A percentile compares a stretch with the other conserved stretches of the same genome.
Evolutionary conservation across 331 rosid genomes (phyloP).

Genomic region (Acacia pycnantha): DNA sequence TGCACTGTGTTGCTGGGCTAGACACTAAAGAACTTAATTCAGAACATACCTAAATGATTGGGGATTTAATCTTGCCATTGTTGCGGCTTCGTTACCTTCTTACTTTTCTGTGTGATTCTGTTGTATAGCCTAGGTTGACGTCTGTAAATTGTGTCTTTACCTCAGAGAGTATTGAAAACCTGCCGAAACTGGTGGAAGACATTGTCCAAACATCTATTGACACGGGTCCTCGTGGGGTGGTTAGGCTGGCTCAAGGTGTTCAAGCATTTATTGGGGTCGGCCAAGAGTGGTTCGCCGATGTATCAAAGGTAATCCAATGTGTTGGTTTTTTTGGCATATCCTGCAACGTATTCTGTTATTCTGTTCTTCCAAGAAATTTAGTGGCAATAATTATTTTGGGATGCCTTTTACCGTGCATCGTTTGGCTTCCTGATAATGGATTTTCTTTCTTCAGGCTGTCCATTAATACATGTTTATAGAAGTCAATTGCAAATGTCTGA

Average conservation of each 20-base stretch:
- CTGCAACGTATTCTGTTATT: background rate
- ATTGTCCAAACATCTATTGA: slow-evolving; percentile 75
- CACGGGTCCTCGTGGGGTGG: slow-evolving; percentile 90
- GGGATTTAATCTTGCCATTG: background rate
- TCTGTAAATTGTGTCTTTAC: slow-evolving; percentile 21
- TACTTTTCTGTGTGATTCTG: background rate
- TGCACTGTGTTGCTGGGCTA: background rate
- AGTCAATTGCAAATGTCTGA: background rate
- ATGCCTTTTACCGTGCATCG: background rate
- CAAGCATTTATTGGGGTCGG: slow-evolving; percentile 91
- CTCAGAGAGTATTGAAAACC: slow-evolving; percentile 62
- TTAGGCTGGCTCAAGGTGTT: slow-evolving; percentile 85
- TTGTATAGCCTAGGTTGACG: slow-evolving; percentile 14
- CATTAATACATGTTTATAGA: background rate
- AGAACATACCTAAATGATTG: background rate
- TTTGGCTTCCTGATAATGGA: background rate
- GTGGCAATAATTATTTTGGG: background rate
- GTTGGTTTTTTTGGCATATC: background rate
- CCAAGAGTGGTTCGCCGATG: slow-evolving; percentile 85
- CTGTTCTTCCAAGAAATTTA: background rate
- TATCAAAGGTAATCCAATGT: slow-evolving; percentile 51
- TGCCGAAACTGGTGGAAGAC: slow-evolving; percentile 92
- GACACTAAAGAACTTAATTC: background rate
- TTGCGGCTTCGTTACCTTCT: background rate
- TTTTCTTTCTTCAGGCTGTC: background rate